Conservation (phyloP, 1,284 basidiomycete species). For the Kalmanozyma brasiliensis region DNA sequence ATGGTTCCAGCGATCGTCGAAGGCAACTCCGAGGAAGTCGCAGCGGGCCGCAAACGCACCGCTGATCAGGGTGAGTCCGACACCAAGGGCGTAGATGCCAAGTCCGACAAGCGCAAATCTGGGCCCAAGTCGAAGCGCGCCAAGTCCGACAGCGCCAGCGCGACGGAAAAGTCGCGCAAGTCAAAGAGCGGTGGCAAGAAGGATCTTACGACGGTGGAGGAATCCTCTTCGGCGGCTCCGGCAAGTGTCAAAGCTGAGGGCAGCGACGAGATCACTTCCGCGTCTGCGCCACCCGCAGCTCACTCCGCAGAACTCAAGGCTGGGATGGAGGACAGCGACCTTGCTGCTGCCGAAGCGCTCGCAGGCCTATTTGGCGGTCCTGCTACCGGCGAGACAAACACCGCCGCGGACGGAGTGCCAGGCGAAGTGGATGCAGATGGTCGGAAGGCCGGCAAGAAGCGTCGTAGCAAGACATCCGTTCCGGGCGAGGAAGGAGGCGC, state of each 20-base stretch:
- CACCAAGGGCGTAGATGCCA: slow-evolving; percentile 4
- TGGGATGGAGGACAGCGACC: slow-evolving; percentile 60
- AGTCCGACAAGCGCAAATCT: slow-evolving; percentile 26
- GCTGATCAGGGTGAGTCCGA: slow-evolving; percentile 23
- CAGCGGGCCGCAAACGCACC: slow-evolving; percentile 28
- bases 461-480: slow-evolving; percentile 27
- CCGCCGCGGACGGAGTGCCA: not conserved
- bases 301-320: slow-evolving; percentile 13
- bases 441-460: slow-evolving; percentile 38
- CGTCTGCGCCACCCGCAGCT: not conserved
- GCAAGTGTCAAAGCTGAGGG: slow-evolving; percentile 7
- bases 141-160: slow-evolving; percentile 36
- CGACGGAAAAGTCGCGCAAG: slow-evolving; percentile 36
- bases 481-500: slow-evolving; percentile 33
- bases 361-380: slow-evolving; percentile 48
- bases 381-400: slow-evolving; percentile 8
- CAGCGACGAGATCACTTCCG: not conserved
- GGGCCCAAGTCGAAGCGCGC: slow-evolving; percentile 44
- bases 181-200: slow-evolving; percentile 18
- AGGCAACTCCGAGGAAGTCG: slow-evolving; percentile 12
- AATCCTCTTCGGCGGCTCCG: not conserved
- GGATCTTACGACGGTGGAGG: slow-evolving; percentile 16
- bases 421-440: slow-evolving; percentile 17
- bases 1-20: slow-evolving; percentile 12
- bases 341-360: slow-evolving; percentile 68